Base-by-base conservation (phyloP, 2,329 filamentous ascomycete genomes). In the Curvularia spicifera region DNA sequence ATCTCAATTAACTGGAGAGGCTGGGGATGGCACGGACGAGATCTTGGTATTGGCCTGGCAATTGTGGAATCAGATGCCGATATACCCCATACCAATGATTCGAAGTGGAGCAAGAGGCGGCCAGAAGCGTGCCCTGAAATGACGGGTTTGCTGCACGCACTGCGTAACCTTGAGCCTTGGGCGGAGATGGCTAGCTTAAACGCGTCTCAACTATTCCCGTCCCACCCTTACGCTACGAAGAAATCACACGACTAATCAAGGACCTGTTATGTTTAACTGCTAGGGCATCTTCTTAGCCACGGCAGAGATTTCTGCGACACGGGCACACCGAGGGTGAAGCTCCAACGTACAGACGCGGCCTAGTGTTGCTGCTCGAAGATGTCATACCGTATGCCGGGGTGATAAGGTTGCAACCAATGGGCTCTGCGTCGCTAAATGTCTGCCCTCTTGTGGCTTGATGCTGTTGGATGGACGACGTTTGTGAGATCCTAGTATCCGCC, bases 401-500 rank as follows among this genome's bases (percentile, higher is more conserved):
- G 33, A 56, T 26, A 46, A 26, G 42, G 28, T 31, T 28, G 46
- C 40, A 43, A 26, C 56, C 56, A 59, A 56, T 59, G 22, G 56
- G 42, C 43, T 29, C 35, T 13, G 18, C 18, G 22, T 24, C 35
- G 42, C 56, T 56, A 49, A 28, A 33, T 20, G 8, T 56, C 43
- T 64, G 42, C 65, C 54, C 6, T 51, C 42, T 62, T 61, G 51
- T 54, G 55, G 26, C 42, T 40, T 39, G 45, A 50, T 48, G 39
- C 48, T 46, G 46, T 58, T 53, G 51, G 40, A 56, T 54, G 45
- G 39, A 53, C 53, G 51, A 26, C 48, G 57, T 47, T 52, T 45
- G 42, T 52, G 59, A 28, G 59, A 67, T 63, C 49, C 47, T 53
- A 59, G 49, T 53, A 49, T 56, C 43, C 35, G 42, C 62, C 53